Base-by-base conservation (phyloP, 495 filamentous ascomycete species). In the Daldinia loculata region DNA sequence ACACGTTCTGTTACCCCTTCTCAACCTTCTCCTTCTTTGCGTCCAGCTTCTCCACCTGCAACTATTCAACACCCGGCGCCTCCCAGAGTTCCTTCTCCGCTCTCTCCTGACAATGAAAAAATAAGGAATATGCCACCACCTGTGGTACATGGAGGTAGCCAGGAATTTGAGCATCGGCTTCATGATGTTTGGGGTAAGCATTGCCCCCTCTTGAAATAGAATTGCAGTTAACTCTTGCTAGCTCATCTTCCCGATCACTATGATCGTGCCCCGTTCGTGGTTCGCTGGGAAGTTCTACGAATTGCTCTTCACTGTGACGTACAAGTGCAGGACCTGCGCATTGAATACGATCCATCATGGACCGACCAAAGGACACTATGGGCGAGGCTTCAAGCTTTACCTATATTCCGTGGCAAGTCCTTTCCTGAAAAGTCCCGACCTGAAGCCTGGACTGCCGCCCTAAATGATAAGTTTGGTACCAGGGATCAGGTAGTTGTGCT, bases 281-380 rank as follows among this genome's bases (percentile, higher is more conserved):
- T 85, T 38, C 76, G 78, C 11, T 85, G 83, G 83, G 83, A 85
- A 55, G 63, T 85, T 15, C 76, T 80, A 3, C 78, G 83, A 19
- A 75, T 83, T 22, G 79, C 80, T 41, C 69, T 82, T 5, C 76
- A 84, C 51, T 84, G 82, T 66, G 75, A 74, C 1, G 74, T 84
- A 24, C 66, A 76, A 22, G 72, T 80, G 22, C 74, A 80, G 11
- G 45, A 76, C 24, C 24, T 74, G 6, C 63, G 45, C 19, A 26
- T 83, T 12, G 29, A 73, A 11, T 83, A 84, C 50, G 69, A 82
- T 14, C 78, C 81, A 1, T 74, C 61, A 6, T 80, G 79, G 76
- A 76, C 74, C 6, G 74, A 75, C 6, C 76, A 78, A 27, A 51
- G 15, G 2, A 75, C 55, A 0, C 67, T 85, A 22, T 81, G 82